phyloP scores from a whole-genome alignment of 345 rosid genomes.

The Eucalyptus fibrosa region DNA sequence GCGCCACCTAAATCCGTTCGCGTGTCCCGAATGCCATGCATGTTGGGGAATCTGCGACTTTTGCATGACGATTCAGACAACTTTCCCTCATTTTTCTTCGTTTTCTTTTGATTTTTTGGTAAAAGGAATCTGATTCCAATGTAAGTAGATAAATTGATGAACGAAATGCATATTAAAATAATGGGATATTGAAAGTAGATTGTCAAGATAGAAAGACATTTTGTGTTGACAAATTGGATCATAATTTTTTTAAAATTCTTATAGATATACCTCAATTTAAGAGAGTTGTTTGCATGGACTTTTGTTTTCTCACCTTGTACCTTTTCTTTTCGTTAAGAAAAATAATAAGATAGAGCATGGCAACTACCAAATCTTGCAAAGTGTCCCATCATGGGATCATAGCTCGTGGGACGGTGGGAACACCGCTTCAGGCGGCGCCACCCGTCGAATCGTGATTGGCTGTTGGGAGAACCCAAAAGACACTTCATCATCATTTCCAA shows the following conservation, averaged over 20 bases:
- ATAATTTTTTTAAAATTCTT: background rate
- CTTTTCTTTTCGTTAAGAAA: background rate
- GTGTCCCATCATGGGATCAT: background rate
- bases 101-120: background rate
- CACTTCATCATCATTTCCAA: background rate
- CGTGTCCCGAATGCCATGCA: background rate
- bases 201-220: background rate
- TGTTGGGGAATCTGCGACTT: background rate
- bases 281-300: background rate
- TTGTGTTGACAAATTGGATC: background rate
- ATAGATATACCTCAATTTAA: background rate
- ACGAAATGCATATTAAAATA: background rate
- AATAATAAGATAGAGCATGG: background rate
- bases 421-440: background rate
- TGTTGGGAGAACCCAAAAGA: too few species aligned
- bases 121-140: background rate
- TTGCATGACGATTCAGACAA: fast-evolving
- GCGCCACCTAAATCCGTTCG: background rate
- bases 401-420: background rate
- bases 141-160: fast-evolving
- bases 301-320: background rate
- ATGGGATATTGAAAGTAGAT: background rate
- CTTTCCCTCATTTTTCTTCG: background rate
- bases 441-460: background rate
- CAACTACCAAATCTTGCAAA: background rate